Evolutionary conservation across 2,329 filamentous ascomycete species (phyloP).

Genomic region (Fusarium sp.): DNA sequence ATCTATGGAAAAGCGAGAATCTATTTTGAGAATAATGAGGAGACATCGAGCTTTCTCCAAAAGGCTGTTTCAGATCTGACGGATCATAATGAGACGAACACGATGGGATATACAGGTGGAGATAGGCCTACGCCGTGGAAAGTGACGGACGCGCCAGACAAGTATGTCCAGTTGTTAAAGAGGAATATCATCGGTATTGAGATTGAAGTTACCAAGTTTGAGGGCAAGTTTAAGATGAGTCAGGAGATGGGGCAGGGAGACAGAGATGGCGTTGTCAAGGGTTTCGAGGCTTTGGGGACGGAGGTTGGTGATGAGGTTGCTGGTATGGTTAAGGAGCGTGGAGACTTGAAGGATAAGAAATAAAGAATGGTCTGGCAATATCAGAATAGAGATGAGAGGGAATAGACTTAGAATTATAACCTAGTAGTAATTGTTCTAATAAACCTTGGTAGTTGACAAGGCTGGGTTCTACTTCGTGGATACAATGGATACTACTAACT

Average conservation of each 20-base stretch:
- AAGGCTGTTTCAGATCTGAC: slow-evolving; percentile 65
- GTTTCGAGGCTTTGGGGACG: slow-evolving; percentile 57
- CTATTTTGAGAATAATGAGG: slow-evolving; percentile 59
- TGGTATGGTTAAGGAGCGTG: slow-evolving; percentile 42
- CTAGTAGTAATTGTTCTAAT: fast-evolving
- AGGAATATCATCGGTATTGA: slow-evolving; percentile 71
- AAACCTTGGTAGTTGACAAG: fast-evolving
- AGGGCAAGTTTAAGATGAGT: slow-evolving; percentile 74
- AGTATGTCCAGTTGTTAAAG: slow-evolving; percentile 66
- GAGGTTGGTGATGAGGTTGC: slow-evolving; percentile 48
- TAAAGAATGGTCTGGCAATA: background rate
- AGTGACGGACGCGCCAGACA: slow-evolving; percentile 65
- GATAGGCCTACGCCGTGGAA: slow-evolving; percentile 59
- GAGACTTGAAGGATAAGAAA: slow-evolving; percentile 15
- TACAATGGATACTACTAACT: background rate
- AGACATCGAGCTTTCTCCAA: slow-evolving; percentile 58
- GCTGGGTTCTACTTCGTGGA: background rate
- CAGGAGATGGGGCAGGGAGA: slow-evolving; percentile 67
- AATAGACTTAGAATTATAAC: no score
- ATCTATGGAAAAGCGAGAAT: slow-evolving; percentile 68
- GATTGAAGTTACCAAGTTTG: slow-evolving; percentile 63
- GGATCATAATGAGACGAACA: slow-evolving; percentile 58
- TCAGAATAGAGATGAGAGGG: no score
- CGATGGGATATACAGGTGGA: slow-evolving; percentile 65
- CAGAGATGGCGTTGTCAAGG: slow-evolving; percentile 64